Conservation (phyloP, 1,139 yeast genomes). For the Sugiyamaella neomexicana region DNA sequence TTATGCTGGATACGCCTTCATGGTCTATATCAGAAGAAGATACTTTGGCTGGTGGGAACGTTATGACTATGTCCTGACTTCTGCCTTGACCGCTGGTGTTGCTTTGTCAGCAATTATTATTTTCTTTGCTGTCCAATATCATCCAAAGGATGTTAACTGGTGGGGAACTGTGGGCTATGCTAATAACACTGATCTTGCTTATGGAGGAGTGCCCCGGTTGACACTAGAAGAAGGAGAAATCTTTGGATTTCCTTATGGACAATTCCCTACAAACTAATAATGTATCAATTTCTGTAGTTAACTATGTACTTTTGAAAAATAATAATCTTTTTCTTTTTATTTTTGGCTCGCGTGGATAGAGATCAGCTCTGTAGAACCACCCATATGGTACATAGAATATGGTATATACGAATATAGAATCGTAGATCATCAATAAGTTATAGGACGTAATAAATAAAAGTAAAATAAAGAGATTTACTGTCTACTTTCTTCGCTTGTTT, state of each 20-base stretch:
- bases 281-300: neutral
- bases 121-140: constrained; percentile 55
- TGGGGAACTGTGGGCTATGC: constrained; percentile 49
- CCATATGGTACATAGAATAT: too few species aligned
- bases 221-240: constrained; percentile 44
- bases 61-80: constrained; percentile 60
- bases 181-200: constrained; percentile 45
- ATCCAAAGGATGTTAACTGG: constrained; percentile 48
- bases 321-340: too few species aligned
- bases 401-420: neutral
- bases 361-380: too few species aligned
- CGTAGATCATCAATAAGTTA: neutral
- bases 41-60: constrained; percentile 62
- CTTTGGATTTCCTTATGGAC: constrained; percentile 45
- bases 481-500: constrained; percentile 12
- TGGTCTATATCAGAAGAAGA: constrained; percentile 52
- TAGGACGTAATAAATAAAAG: constrained; percentile 3
- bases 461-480: neutral
- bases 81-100: constrained; percentile 60
- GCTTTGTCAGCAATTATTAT: constrained; percentile 58
- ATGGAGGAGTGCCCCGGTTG: constrained; percentile 48
- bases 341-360: too few species aligned
- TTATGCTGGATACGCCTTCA: constrained; percentile 52
- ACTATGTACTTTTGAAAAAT: neutral
- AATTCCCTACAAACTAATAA: constrained; percentile 19